These are phyloP conservation scores for Fusarium gaditjirri DNA, from an alignment of 2,329 filamentous ascomycete species.

Conservation along the genomic window DNA sequence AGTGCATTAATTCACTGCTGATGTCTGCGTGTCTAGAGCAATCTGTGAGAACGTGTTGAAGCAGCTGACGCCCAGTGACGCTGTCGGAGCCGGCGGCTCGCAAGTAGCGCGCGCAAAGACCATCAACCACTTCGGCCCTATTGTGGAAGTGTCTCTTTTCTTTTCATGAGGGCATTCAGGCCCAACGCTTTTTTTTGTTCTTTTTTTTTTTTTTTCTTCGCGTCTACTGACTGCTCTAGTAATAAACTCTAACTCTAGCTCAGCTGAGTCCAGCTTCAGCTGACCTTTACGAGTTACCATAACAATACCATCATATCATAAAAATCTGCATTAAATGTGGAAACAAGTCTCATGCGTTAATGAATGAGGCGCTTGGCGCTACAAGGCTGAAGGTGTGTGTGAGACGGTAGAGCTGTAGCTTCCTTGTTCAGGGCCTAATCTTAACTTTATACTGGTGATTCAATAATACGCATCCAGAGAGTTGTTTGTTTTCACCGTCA, in stretches of 20 bases:
- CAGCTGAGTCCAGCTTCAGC: not conserved
- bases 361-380: not conserved
- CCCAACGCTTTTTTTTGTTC: not conserved
- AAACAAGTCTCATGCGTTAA: not conserved
- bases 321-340: not conserved
- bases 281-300: not conserved
- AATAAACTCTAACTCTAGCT: not conserved
- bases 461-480: not conserved
- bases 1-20: too few species aligned
- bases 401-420: not conserved
- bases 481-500: not conserved
- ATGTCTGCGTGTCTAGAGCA: not conserved
- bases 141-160: slow-evolving; percentile 12
- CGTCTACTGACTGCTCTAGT: not conserved
- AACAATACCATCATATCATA: not conserved
- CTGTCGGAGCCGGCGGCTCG: not conserved
- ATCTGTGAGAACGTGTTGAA: not conserved
- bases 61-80: not conserved
- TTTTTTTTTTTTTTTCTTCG: not conserved
- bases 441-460: slow-evolving; percentile 15
- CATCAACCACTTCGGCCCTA: slow-evolving; percentile 28
- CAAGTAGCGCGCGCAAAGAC: slow-evolving; percentile 18
- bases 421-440: slow-evolving; percentile 22
- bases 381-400: slow-evolving; percentile 10
- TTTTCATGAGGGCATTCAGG: not conserved